Evolutionary conservation across 805 yeast species (phyloP), one percentile per base, ranked within the genome.

Genomic region (Zygosaccharomyces gambellarensis): DNA sequence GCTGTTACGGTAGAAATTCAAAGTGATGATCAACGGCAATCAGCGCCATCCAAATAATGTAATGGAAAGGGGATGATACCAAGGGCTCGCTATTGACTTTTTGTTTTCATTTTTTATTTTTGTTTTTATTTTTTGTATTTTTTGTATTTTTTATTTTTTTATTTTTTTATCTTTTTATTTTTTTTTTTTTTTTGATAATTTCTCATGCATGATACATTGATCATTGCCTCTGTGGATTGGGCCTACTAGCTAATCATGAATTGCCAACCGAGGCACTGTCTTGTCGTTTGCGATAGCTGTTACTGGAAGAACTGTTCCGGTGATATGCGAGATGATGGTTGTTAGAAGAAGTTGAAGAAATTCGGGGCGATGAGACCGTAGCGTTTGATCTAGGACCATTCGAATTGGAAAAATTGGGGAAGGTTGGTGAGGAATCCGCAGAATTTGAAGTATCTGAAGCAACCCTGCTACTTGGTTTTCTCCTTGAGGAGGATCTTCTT

Each of bases 401-500:
- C 6, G 12, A 27, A 21, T 2, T 28, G 11, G 48, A n/a, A 28
- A 27, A 17, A 21, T 34, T 19, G n/a, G 49, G 52, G n/a, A 51
- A 39, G 4, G 43, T 44, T 9, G 54, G 52, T 19, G 54, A 51
- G 10, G 54, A 48, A 10, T 51, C 54, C 7, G 52, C 47, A 5
- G 54, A 51, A 31, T 47, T 45, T 5, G 52, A 42, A 21, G 36
- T 17, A 25, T 49, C 50, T 1, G 55, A 46, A 9, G 40, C 40
- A 7, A 43, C 22, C 41, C 41, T 46, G 14, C 52, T 50, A 27
- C 53, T 52, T n/a, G 43, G 43, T 21, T 45, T 46, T 31, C 60
- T 52, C 25, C 49, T 52, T 14, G 62, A 58, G 4, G 60, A 50
- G n/a, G 58, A 51, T 43, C 62, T 55, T 44, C 49, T 58, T 17